phyloP scores from a whole-genome alignment of 2,329 filamentous ascomycete genomes.

The Diaporthe citrichinensis region DNA sequence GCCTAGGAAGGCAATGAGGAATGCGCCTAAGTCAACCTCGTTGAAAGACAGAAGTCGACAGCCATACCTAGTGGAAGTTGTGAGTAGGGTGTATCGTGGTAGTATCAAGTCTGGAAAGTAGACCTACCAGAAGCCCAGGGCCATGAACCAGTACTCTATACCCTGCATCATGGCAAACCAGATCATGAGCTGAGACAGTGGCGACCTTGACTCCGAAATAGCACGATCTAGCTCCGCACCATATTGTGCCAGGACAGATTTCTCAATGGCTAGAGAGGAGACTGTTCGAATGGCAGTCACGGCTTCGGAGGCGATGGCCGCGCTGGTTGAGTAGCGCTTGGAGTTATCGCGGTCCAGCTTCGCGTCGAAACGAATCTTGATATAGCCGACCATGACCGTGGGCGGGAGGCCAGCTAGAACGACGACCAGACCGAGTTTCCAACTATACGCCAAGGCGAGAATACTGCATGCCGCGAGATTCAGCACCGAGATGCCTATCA shows the following conservation, averaged over 20 bases:
- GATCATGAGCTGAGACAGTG: constrained; percentile 53
- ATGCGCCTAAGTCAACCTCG: not conserved
- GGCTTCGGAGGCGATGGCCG: constrained; percentile 2
- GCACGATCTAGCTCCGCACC: not conserved
- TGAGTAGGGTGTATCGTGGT: not conserved
- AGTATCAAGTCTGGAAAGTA: not conserved
- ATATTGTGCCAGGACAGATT: not conserved
- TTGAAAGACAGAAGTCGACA: not conserved
- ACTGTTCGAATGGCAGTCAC: not conserved
- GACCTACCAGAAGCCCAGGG: constrained; percentile 56
- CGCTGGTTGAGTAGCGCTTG: constrained; percentile 3
- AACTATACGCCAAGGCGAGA: constrained; percentile 52
- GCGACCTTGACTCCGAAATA: constrained; percentile 49
- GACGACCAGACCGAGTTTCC: not conserved
- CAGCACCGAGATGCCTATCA: constrained; percentile 55
- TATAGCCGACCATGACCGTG: not conserved
- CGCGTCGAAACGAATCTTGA: constrained; percentile 1
- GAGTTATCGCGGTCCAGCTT: constrained; percentile 3
- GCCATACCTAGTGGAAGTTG: not conserved
- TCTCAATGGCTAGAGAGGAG: not conserved
- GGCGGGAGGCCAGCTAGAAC: not conserved
- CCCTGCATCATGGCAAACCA: constrained; percentile 55
- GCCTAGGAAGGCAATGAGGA: not conserved
- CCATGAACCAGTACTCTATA: constrained; percentile 58
- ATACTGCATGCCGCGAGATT: constrained; percentile 56